phyloP scores from a whole-genome alignment of 2,329 filamentous ascomycete genomes.

The Pyricularia pennisetigena region DNA sequence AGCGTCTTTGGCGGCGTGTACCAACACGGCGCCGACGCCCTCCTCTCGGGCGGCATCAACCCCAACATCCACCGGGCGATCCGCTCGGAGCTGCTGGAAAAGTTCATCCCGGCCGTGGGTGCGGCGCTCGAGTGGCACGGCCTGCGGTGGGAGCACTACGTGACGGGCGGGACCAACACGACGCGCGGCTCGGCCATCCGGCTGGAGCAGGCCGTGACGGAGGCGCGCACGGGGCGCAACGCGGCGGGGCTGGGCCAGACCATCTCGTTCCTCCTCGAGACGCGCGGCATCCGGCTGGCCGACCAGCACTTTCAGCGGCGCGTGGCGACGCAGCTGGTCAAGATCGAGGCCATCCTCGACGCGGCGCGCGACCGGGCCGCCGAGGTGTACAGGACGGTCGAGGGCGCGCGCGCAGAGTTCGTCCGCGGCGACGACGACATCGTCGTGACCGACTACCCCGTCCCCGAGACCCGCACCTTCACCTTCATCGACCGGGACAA shows the following conservation, averaged over 20 bases:
- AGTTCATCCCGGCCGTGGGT: constrained; percentile 1
- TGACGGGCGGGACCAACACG: neutral
- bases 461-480: neutral
- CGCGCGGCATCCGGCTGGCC: constrained; percentile 1
- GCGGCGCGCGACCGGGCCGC: neutral
- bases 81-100: neutral
- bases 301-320: constrained; percentile 4
- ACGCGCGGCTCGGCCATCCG: neutral
- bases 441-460: neutral
- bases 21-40: constrained; percentile 1
- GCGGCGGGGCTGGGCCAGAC: neutral
- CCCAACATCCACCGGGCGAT: neutral
- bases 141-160: constrained; percentile 4
- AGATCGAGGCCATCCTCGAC: neutral
- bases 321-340: neutral
- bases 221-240: constrained; percentile 1
- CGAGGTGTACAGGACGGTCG: neutral
- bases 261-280: constrained; percentile 4
- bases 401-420: neutral
- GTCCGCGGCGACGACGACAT: neutral
- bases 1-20: constrained; percentile 1
- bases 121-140: neutral
- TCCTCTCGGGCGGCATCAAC: neutral
- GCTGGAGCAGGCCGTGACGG: neutral
- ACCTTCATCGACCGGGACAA: neutral